A percentile compares a stretch with the other conserved stretches of the same genome.
phyloP scores from a whole-genome alignment of 2,329 filamentous ascomycete species.

The Fusarium palustre region DNA sequence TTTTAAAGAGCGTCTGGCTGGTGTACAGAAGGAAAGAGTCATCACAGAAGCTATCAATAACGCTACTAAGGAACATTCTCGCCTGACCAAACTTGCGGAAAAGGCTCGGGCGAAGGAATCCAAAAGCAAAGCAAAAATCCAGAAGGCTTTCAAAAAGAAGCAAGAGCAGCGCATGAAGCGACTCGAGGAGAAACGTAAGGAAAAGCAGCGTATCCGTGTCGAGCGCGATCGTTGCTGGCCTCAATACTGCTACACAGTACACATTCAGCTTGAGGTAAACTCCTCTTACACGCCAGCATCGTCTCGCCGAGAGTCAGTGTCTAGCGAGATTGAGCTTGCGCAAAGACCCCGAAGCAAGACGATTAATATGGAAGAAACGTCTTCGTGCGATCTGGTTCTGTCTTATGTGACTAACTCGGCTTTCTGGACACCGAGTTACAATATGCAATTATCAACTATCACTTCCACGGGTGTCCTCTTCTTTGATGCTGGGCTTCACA shows the following conservation, averaged over 20 bases:
- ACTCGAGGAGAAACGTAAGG: slow-evolving; percentile 53
- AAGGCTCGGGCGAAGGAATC: slow-evolving; percentile 47
- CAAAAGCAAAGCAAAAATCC: slow-evolving; percentile 50
- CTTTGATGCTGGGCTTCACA: slow-evolving; percentile 72
- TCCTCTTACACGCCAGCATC: slow-evolving; percentile 55
- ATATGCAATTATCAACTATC: slow-evolving; percentile 70
- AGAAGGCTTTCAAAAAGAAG: slow-evolving; percentile 53
- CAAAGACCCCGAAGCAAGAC: slow-evolving; percentile 53
- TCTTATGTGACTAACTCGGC: slow-evolving; percentile 70
- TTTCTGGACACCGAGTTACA: slow-evolving; percentile 71
- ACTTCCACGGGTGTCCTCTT: slow-evolving; percentile 64
- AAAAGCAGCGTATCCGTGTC: slow-evolving; percentile 57
- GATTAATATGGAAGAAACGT: slow-evolving; percentile 28
- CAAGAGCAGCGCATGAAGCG: slow-evolving; percentile 52
- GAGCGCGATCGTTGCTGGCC: slow-evolving; percentile 64
- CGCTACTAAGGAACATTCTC: slow-evolving; percentile 50
- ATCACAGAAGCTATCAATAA: slow-evolving; percentile 51
- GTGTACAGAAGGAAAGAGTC: slow-evolving; percentile 48
- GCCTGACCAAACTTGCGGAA: slow-evolving; percentile 47
- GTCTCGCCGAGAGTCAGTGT: slow-evolving; percentile 62
- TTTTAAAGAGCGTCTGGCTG: slow-evolving; percentile 56
- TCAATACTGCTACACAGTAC: slow-evolving; percentile 61
- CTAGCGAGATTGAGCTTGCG: slow-evolving; percentile 65
- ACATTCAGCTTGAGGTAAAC: slow-evolving; percentile 62
- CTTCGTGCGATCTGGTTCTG: slow-evolving; percentile 61